These are phyloP conservation scores for Trichosanthes truncata DNA, from an alignment of 306 rosid species.

Conservation along the genomic window DNA sequence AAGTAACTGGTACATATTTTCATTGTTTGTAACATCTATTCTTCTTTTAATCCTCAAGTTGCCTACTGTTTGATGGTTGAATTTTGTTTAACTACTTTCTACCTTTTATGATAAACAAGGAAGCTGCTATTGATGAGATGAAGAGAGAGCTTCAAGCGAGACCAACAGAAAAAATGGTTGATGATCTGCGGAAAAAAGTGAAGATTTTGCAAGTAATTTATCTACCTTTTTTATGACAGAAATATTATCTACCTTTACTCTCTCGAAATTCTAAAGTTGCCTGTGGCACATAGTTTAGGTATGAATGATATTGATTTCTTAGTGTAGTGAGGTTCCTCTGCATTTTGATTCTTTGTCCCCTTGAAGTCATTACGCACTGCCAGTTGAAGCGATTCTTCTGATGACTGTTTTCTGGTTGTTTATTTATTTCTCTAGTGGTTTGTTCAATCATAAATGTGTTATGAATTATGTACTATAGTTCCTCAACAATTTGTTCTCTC, in stretches of 20 bases:
- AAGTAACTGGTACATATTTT: background rate
- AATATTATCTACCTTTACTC: background rate
- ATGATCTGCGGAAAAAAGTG: conserved; percentile 84
- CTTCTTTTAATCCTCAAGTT: background rate
- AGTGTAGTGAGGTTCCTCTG: background rate
- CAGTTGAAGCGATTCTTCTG: background rate
- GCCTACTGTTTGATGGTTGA: background rate
- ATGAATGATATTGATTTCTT: background rate
- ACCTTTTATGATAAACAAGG: conserved; percentile 33
- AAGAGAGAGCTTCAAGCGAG: conserved; percentile 76
- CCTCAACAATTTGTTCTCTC: background rate
- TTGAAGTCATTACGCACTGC: background rate
- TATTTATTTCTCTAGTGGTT: background rate
- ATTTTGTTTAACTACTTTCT: conserved; percentile 5
- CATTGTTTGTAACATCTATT: background rate
- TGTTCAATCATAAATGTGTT: background rate
- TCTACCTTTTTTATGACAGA: background rate
- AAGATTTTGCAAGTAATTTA: conserved; percentile 79
- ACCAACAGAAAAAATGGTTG: conserved; percentile 76
- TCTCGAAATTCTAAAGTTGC: conserved; percentile 16
- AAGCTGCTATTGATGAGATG: conserved; percentile 61
- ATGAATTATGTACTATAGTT: background rate
- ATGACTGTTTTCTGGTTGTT: background rate
- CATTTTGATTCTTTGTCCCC: background rate
- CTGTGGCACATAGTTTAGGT: background rate